Percentiles rank a stretch among this genome's conserved stretches.
Conservation (phyloP, 352 stramenopile species). For the Pythium graminicola region DNA sequence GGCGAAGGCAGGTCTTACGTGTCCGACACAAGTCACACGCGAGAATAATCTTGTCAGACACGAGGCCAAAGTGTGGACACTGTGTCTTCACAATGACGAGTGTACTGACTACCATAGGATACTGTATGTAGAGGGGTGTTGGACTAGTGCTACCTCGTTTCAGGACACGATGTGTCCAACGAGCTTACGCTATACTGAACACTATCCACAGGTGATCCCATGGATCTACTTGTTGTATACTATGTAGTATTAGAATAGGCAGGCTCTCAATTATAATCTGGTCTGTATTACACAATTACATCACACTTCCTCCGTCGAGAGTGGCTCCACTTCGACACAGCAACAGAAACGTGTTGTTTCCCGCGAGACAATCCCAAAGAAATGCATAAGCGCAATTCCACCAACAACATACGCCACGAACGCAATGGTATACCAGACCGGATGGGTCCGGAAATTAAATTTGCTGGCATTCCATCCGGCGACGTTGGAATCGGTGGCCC, state of each 20-base stretch:
- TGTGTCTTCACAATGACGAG: too few species aligned
- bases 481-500: background rate
- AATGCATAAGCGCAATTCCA: background rate
- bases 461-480: background rate
- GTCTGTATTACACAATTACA: too few species aligned
- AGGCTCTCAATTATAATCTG: too few species aligned
- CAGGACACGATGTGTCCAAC: background rate
- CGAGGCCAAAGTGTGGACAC: background rate
- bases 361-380: background rate
- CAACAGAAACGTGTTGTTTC: background rate
- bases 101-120: background rate
- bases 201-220: too few species aligned
- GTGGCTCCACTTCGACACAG: background rate
- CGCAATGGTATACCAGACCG: background rate
- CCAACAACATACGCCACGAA: background rate
- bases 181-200: background rate
- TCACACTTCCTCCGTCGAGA: background rate
- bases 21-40: too few species aligned
- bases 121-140: background rate
- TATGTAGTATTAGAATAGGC: too few species aligned
- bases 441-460: conserved; percentile 1
- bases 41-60: too few species aligned
- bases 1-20: too few species aligned
- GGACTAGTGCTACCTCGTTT: too few species aligned
- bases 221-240: too few species aligned